phyloP scores from a whole-genome alignment of 257 asterid genomes.

The Coffea canephora region DNA sequence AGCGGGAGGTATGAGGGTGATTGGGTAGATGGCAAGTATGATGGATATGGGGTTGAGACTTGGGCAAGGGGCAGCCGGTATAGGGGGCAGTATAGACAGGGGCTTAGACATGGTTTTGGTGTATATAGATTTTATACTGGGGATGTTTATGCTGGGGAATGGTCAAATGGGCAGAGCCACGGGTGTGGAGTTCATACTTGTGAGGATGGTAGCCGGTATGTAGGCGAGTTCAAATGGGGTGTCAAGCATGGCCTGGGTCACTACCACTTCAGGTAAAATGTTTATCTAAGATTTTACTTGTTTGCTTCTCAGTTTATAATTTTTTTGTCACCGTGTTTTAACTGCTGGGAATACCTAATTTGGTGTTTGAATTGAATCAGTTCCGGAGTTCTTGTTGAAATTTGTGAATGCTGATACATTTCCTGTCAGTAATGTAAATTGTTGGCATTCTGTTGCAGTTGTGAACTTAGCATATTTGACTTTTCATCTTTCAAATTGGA shows the following conservation, averaged over 20 bases:
- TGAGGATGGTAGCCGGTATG: slow-evolving; percentile 83
- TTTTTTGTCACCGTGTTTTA: not conserved
- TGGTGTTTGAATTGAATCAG: not conserved
- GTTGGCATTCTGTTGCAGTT: not conserved
- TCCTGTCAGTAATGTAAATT: not conserved
- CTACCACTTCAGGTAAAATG: slow-evolving; percentile 78
- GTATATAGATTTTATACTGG: slow-evolving; percentile 89
- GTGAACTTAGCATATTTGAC: not conserved
- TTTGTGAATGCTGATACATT: not conserved
- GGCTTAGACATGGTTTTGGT: slow-evolving; percentile 89
- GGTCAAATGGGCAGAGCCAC: slow-evolving; percentile 93
- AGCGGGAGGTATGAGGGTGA: slow-evolving; percentile 95
- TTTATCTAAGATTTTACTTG: not conserved
- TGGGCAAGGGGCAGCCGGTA: slow-evolving; percentile 92
- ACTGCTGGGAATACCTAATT: not conserved
- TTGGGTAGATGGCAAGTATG: slow-evolving; percentile 91
- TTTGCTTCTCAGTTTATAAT: not conserved
- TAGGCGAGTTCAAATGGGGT: slow-evolving; percentile 90
- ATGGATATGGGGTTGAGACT: slow-evolving; percentile 85
- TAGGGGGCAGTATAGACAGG: slow-evolving; percentile 83
- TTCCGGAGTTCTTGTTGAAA: not conserved
- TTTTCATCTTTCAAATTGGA: not conserved
- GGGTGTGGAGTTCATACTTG: slow-evolving; percentile 90
- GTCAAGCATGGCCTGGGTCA: slow-evolving; percentile 92
- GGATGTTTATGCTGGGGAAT: slow-evolving; percentile 94